phyloP scores from a whole-genome alignment of 345 rosid genomes.

The Syzygium aqueum region DNA sequence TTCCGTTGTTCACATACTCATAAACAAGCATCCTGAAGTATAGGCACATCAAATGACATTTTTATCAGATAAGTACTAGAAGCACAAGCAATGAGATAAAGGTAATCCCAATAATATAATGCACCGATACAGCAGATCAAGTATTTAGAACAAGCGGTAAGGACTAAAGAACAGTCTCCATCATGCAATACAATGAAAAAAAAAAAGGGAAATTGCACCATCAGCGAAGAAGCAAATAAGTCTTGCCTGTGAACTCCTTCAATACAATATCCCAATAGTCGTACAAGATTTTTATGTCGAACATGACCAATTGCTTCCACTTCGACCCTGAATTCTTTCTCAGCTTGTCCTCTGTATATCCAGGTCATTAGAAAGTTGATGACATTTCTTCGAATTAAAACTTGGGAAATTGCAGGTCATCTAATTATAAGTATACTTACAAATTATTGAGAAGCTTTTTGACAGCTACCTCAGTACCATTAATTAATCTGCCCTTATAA shows the following conservation, averaged over 20 bases:
- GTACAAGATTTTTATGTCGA: slow-evolving; percentile 88
- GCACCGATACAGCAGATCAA: not conserved
- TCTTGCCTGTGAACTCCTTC: slow-evolving; percentile 87
- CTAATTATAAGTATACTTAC: slow-evolving; percentile 31
- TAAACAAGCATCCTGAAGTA: slow-evolving; percentile 67
- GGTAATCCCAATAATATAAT: not conserved
- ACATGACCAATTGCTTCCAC: slow-evolving; percentile 99
- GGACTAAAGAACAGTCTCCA: not conserved
- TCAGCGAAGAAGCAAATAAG: not conserved
- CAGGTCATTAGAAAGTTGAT: not conserved
- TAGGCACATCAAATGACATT: not conserved
- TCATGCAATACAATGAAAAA: not conserved
- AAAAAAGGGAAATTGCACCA: not conserved
- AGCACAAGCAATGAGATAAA: not conserved
- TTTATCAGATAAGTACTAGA: not conserved
- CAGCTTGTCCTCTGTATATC: slow-evolving; percentile 86
- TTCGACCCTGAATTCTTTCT: slow-evolving; percentile 92
- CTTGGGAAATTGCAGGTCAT: not conserved
- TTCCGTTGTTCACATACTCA: slow-evolving; percentile 81
- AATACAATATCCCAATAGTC: slow-evolving; percentile 86
- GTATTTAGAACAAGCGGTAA: not conserved
- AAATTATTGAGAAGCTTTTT: slow-evolving; percentile 93
- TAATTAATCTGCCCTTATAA: slow-evolving; percentile 71
- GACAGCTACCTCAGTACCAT: slow-evolving; percentile 94
- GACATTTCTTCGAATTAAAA: not conserved